Percentiles rank a stretch among this genome's conserved stretches.
These are phyloP conservation scores for Trichoderma sp. DNA, from an alignment of 2,329 filamentous ascomycete species.

Conservation along the genomic window DNA sequence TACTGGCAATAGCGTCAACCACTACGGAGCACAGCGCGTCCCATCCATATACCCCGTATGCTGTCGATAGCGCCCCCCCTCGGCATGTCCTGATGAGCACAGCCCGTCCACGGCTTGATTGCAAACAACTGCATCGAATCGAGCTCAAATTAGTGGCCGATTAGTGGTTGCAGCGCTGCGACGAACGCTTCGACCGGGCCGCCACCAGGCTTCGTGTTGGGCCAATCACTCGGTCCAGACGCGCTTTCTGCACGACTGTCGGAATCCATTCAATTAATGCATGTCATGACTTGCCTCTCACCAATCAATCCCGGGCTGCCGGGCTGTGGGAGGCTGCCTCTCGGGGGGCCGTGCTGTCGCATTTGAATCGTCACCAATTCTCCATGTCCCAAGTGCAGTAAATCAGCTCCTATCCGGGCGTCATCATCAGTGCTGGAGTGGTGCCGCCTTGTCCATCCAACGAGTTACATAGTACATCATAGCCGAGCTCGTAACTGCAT, in stretches of 20 bases:
- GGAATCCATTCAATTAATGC: constrained; percentile 21
- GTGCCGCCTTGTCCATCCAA: not conserved
- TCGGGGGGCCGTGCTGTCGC: constrained; percentile 2
- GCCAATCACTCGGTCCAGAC: constrained; percentile 21
- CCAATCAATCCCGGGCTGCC: constrained; percentile 17
- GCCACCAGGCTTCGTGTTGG: not conserved
- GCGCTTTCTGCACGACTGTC: constrained; percentile 22
- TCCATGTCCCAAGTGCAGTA: not conserved
- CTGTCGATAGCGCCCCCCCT: constrained; percentile 3
- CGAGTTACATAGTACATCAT: not conserved
- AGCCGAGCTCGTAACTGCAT: not conserved
- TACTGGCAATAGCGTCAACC: not conserved
- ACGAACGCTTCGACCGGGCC: constrained; percentile 7
- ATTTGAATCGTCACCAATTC: not conserved
- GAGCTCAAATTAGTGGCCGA: not conserved
- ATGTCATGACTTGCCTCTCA: constrained; percentile 26
- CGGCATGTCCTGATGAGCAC: not conserved
- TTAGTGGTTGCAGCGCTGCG: constrained; percentile 14
- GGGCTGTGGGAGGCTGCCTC: constrained; percentile 10
- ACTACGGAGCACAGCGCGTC: too few species aligned
- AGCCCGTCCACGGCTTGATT: not conserved
- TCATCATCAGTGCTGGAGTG: not conserved
- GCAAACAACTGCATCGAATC: not conserved
- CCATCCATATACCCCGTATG: not conserved
- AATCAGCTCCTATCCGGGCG: not conserved